Percentiles rank a stretch among this genome's conserved stretches.
These are phyloP conservation scores for Escovopsis sp. DNA, from an alignment of 2,329 filamentous ascomycete genomes.

Conservation along the genomic window DNA sequence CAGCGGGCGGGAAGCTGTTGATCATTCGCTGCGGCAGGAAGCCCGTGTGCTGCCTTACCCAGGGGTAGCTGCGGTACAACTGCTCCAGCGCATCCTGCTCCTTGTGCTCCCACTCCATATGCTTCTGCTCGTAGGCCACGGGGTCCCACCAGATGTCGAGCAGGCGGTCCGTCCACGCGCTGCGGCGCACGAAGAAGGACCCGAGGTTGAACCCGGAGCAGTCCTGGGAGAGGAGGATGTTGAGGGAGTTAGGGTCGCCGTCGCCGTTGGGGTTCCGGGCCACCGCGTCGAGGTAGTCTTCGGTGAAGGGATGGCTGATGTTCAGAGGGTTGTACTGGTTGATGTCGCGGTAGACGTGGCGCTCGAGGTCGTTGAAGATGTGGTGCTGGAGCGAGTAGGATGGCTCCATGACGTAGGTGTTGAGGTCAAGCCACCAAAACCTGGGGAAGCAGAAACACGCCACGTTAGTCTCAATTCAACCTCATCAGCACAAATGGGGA, in stretches of 20 bases:
- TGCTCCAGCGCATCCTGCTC: conserved; percentile 93
- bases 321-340: conserved; percentile 93
- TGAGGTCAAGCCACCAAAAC: conserved; percentile 99
- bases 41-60: conserved; percentile 75
- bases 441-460: too few species aligned
- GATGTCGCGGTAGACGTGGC: conserved; percentile 81
- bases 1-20: conserved; percentile 85
- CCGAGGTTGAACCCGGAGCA: conserved; percentile 93
- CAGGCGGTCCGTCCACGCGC: conserved; percentile 77
- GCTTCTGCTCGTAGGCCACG: conserved; percentile 91
- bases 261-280: conserved; percentile 64
- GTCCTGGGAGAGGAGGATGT: conserved; percentile 81
- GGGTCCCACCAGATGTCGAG: conserved; percentile 98
- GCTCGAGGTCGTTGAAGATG: conserved; percentile 66
- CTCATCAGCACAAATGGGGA: too few species aligned
- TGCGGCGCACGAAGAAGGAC: conserved; percentile 80
- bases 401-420: conserved; percentile 96
- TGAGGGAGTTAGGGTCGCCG: conserved; percentile 60
- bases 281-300: conserved; percentile 59
- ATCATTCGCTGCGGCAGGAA: conserved; percentile 86
- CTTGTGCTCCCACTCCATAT: conserved; percentile 99
- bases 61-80: conserved; percentile 80
- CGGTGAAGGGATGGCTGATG: conserved; percentile 67
- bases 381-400: conserved; percentile 78
- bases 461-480: too few species aligned